Conservation (phyloP, 75 land plant genomes). For the Isoetes taiwanensis region DNA sequence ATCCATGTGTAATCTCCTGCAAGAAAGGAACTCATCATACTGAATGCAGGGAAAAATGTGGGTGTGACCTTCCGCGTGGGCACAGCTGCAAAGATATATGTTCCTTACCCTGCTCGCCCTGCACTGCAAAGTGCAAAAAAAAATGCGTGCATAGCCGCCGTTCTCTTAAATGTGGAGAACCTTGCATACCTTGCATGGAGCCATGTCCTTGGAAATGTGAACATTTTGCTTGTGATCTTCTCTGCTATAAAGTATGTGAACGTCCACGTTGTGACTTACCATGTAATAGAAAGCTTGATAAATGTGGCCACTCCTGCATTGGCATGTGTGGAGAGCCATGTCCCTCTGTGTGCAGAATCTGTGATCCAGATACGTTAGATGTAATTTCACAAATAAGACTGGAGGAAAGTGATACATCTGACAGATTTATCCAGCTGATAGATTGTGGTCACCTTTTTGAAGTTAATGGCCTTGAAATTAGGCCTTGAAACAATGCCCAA, state of each 20-base stretch:
- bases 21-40: background rate
- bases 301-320: background rate
- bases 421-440: background rate
- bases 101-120: background rate
- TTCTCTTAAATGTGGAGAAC: background rate
- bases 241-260: background rate
- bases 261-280: background rate
- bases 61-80: background rate
- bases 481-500: too few species aligned
- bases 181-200: background rate
- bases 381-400: background rate
- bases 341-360: background rate
- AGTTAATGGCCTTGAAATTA: too few species aligned
- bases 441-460: background rate
- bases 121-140: background rate
- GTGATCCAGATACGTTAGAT: background rate
- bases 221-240: background rate
- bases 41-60: background rate
- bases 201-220: background rate
- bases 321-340: constrained; percentile 8
- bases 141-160: background rate
- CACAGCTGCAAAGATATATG: background rate
- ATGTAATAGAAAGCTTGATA: background rate
- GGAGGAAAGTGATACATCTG: background rate
- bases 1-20: background rate